Evolutionary conservation across 805 yeast species (phyloP).

Genomic region (Yarrowia deformans): DNA sequence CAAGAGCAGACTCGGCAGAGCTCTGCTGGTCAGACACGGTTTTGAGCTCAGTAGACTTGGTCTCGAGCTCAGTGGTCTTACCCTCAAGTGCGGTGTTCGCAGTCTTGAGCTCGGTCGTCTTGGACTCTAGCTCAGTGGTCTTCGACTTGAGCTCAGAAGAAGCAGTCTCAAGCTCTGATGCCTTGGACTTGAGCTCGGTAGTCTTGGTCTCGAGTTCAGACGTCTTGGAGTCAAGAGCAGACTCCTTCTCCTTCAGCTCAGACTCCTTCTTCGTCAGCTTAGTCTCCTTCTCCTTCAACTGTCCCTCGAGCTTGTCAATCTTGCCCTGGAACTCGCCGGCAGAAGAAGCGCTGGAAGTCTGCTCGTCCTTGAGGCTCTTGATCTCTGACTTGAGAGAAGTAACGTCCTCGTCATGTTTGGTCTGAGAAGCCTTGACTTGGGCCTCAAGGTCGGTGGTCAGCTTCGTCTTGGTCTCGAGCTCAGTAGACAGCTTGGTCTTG

Average conservation of each 20-base stretch:
- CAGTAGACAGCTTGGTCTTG: not conserved
- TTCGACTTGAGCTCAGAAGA: not conserved
- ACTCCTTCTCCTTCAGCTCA: not conserved
- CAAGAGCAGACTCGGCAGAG: not conserved
- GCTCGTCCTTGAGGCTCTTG: conserved; percentile 8
- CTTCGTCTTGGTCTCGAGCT: conserved; percentile 1
- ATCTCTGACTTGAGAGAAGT: conserved; percentile 4
- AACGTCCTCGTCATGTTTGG: conserved; percentile 16
- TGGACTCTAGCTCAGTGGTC: not conserved
- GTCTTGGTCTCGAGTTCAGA: not conserved
- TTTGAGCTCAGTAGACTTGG: conserved; percentile 28
- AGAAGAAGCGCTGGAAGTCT: conserved; percentile 4
- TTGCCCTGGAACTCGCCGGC: not conserved
- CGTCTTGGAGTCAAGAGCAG: not conserved
- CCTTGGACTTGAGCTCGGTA: not conserved
- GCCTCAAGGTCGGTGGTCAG: conserved; percentile 1
- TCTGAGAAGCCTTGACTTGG: conserved; percentile 11
- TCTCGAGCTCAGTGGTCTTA: not conserved
- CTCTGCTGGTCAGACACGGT: conserved; percentile 2
- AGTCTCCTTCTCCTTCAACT: not conserved
- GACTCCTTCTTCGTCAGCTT: conserved; percentile 1
- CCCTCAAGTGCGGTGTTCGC: not conserved
- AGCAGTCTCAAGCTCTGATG: not conserved
- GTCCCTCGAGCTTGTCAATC: conserved; percentile 7
- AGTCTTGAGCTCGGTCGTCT: not conserved